Percentiles rank a stretch among this genome's conserved stretches.
phyloP scores from a whole-genome alignment of 148 eudicot genomes.

The Beta vulgaris region DNA sequence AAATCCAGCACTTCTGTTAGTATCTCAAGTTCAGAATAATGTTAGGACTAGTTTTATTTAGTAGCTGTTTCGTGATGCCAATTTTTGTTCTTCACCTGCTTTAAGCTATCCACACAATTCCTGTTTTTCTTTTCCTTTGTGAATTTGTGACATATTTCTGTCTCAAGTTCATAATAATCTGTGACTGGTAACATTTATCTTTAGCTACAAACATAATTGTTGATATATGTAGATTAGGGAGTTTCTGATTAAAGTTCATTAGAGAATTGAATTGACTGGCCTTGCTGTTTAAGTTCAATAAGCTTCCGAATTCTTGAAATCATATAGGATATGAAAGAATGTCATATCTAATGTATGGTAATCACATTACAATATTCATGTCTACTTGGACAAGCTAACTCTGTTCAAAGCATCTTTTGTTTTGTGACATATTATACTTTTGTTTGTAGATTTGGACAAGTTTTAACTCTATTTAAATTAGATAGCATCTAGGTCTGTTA shows the following conservation, averaged over 20 bases:
- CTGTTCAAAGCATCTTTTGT: not conserved
- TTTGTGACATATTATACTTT: no score
- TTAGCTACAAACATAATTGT: no score
- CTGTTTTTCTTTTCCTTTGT: no score
- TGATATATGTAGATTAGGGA: not conserved
- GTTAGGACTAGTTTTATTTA: not conserved
- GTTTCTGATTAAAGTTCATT: not conserved
- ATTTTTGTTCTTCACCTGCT: no score
- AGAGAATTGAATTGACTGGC: not conserved
- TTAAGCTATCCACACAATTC: no score
- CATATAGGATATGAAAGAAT: not conserved
- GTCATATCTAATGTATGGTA: not conserved
- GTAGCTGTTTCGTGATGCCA: not conserved
- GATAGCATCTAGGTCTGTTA: not conserved
- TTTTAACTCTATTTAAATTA: no score
- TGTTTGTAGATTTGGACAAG: no score
- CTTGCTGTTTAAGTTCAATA: not conserved
- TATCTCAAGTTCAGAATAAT: conserved; percentile 9
- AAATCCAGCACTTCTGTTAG: conserved; percentile 24
- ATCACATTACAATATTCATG: not conserved
- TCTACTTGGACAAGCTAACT: not conserved
- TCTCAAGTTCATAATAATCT: no score
- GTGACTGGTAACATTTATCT: no score
- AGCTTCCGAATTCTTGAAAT: not conserved
- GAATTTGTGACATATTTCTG: no score